Evolutionary conservation across 2,329 filamentous ascomycete genomes (phyloP).

Genomic region (Stagonosporopsis vannaccii): DNA sequence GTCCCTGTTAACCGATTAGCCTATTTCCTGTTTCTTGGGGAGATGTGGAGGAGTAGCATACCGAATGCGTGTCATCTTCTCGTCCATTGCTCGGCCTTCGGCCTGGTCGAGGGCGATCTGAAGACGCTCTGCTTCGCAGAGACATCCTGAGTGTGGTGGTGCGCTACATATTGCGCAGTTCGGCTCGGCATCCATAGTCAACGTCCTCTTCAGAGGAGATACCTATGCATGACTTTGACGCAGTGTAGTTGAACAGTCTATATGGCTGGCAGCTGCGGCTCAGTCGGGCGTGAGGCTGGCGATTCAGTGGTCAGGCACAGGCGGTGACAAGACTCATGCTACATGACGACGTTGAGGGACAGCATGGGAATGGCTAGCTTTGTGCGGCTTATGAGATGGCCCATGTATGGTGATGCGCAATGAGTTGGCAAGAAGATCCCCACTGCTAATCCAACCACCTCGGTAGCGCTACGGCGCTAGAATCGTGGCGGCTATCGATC

Average conservation of each 20-base stretch:
- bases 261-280: constrained; percentile 15
- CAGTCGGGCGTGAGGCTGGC: constrained; percentile 29
- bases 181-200: constrained; percentile 48
- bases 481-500: background rate
- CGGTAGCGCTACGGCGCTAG: constrained; percentile 3
- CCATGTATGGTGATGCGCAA: constrained; percentile 42
- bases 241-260: constrained; percentile 10
- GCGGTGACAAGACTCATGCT: constrained; percentile 50
- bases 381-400: constrained; percentile 43
- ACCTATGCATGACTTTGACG: constrained; percentile 39
- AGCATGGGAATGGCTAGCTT: constrained; percentile 40
- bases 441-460: constrained; percentile 30
- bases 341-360: constrained; percentile 44
- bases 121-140: constrained; percentile 50
- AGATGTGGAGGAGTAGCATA: constrained; percentile 18
- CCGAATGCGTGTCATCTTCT: constrained; percentile 46
- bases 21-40: background rate
- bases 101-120: constrained; percentile 51
- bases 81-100: constrained; percentile 49
- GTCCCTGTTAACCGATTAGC: constrained; percentile 47
- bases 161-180: constrained; percentile 53
- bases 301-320: constrained; percentile 37
- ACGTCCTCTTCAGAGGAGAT: constrained; percentile 32
- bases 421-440: constrained; percentile 48
- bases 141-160: constrained; percentile 49